These are phyloP conservation scores for Emergomyces orientalis DNA, from an alignment of 2,329 filamentous ascomycete species.

Conservation along the genomic window DNA sequence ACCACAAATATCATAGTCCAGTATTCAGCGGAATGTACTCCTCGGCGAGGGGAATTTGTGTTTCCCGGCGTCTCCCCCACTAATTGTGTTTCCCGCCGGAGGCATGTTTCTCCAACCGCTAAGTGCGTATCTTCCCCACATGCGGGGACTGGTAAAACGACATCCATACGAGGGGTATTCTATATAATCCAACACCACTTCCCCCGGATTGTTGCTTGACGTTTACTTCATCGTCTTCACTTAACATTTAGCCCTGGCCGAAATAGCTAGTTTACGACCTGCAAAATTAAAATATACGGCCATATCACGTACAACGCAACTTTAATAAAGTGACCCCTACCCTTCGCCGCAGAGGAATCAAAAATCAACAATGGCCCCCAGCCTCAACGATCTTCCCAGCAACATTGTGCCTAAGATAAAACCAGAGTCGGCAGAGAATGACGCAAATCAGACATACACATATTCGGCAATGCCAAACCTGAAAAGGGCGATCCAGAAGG, in stretches of 20 bases:
- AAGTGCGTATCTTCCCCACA: background rate
- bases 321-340: background rate
- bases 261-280: background rate
- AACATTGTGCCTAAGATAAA: background rate
- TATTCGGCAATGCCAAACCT: constrained; percentile 13
- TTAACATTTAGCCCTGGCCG: background rate
- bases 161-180: background rate
- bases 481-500: constrained; percentile 11
- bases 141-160: background rate
- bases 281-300: background rate
- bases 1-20: background rate
- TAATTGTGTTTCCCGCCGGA: background rate
- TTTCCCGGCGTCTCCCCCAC: background rate
- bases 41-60: background rate
- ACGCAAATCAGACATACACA: background rate
- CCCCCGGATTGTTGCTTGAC: background rate
- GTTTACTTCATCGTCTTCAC: background rate
- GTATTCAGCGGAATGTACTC: background rate
- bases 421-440: background rate
- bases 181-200: background rate
- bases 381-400: background rate
- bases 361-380: background rate
- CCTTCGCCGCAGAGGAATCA: background rate
- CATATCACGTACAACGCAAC: background rate
- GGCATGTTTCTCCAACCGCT: background rate